phyloP scores from a whole-genome alignment of 495 filamentous ascomycete genomes.

The Penicillium malachiteum region DNA sequence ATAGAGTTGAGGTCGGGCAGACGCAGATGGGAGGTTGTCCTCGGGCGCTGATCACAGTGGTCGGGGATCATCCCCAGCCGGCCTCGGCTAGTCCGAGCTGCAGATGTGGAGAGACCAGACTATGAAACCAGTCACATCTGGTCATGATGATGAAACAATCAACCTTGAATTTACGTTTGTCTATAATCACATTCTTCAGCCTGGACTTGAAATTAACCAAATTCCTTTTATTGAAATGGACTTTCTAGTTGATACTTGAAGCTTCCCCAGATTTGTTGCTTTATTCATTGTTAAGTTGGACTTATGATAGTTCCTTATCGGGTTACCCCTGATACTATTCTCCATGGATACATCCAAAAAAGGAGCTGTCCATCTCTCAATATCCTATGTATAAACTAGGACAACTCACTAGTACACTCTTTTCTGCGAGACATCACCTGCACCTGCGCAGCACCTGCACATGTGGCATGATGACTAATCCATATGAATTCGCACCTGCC shows the following conservation, averaged over 20 bases:
- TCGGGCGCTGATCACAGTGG: slow-evolving; percentile 21
- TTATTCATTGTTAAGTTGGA: not conserved
- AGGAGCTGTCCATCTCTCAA: too few relatives aligned
- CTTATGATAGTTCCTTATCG: too few relatives aligned
- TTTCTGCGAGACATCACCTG: too few relatives aligned
- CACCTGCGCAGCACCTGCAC: too few relatives aligned
- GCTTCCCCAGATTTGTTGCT: slow-evolving; percentile 10
- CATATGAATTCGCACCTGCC: too few relatives aligned
- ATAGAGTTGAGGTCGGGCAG: slow-evolving; percentile 9
- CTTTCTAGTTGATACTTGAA: not conserved
- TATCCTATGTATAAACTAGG: too few relatives aligned
- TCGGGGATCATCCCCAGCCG: slow-evolving; percentile 16
- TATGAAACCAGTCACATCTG: not conserved
- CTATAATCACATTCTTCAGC: not conserved
- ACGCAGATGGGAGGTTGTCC: slow-evolving; percentile 13
- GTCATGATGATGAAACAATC: not conserved
- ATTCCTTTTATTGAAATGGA: not conserved
- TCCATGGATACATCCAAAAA: too few relatives aligned
- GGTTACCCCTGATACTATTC: too few relatives aligned
- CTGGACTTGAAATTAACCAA: not conserved
- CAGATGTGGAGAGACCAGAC: slow-evolving; percentile 1
- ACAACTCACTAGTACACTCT: too few relatives aligned
- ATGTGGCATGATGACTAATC: too few relatives aligned
- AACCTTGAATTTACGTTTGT: not conserved
- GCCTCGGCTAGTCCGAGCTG: slow-evolving; percentile 36